Evolutionary conservation across 441 rosid species (phyloP).

Genomic region (Eutrema salsugineum): DNA sequence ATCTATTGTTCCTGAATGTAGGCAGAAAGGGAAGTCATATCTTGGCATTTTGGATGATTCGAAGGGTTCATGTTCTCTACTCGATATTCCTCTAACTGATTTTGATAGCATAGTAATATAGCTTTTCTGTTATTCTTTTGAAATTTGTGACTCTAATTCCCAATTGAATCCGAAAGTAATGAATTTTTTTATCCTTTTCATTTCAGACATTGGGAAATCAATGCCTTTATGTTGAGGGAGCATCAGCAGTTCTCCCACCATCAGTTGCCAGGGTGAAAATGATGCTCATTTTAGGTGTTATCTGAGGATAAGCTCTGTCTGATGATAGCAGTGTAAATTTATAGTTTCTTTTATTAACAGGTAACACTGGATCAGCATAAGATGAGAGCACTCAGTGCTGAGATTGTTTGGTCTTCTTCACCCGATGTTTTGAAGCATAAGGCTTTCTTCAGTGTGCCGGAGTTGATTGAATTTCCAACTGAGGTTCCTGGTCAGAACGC

Average conservation of each 20-base stretch:
- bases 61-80: slow-evolving; percentile 59
- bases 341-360: slow-evolving; percentile 36
- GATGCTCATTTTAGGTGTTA: not conserved
- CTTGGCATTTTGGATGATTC: slow-evolving; percentile 70
- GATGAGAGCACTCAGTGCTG: slow-evolving; percentile 47
- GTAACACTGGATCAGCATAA: slow-evolving; percentile 58
- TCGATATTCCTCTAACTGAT: slow-evolving; percentile 84
- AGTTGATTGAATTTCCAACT: slow-evolving; percentile 87
- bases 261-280: slow-evolving; percentile 75
- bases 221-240: slow-evolving; percentile 80
- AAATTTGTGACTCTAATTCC: not conserved
- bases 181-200: not conserved
- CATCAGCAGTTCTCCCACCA: slow-evolving; percentile 72
- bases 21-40: slow-evolving; percentile 85
- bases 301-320: not conserved
- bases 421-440: slow-evolving; percentile 61
- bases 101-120: slow-evolving; percentile 62
- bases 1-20: slow-evolving; percentile 34
- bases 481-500: slow-evolving; percentile 76
- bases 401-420: slow-evolving; percentile 82
- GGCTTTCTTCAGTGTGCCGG: slow-evolving; percentile 75
- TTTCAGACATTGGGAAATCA: slow-evolving; percentile 57
- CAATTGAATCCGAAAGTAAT: slow-evolving; percentile 6
- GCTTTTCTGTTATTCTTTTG: slow-evolving; percentile 1
- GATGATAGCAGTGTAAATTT: not conserved